Percentiles rank a stretch among this genome's conserved stretches.
Conservation (phyloP, 2,329 filamentous ascomycete species). For the Gnomoniopsis sp. region DNA sequence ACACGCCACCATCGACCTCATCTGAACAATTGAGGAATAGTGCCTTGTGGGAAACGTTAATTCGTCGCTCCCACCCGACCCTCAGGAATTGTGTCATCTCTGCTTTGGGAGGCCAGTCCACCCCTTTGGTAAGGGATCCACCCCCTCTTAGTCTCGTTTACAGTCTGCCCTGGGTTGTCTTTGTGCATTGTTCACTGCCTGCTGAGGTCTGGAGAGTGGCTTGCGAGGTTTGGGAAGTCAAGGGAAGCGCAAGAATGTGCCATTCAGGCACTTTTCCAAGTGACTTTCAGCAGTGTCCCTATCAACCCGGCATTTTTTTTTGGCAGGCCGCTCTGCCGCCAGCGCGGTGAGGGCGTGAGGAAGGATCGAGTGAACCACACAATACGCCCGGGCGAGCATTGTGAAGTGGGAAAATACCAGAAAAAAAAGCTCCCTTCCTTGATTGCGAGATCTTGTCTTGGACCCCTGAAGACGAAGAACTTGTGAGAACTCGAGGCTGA, state of each 20-base stretch:
- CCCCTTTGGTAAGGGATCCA: slow-evolving; percentile 51
- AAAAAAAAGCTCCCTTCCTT: too few species aligned
- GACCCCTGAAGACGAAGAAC: slow-evolving; percentile 18
- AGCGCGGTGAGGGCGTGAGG: too few species aligned
- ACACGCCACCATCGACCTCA: slow-evolving; percentile 34
- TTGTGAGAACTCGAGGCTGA: slow-evolving; percentile 18
- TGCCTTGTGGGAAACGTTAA: slow-evolving; percentile 60
- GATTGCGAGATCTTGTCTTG: slow-evolving; percentile 18
- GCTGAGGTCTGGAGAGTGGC: too few species aligned
- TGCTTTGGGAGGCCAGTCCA: slow-evolving; percentile 37
- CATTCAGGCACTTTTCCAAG: background rate
- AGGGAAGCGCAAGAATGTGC: background rate
- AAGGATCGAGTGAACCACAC: too few species aligned
- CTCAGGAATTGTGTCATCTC: slow-evolving; percentile 49
- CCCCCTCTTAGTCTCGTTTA: slow-evolving; percentile 6
- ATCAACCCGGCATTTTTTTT: background rate
- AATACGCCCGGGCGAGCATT: background rate
- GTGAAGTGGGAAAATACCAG: background rate
- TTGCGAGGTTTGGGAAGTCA: background rate
- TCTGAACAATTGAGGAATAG: slow-evolving; percentile 36
- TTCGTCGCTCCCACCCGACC: slow-evolving; percentile 57
- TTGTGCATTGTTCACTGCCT: background rate
- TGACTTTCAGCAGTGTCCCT: background rate
- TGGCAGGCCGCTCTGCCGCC: background rate
- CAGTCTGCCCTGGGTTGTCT: slow-evolving; percentile 5